phyloP scores from a whole-genome alignment of 163 green algal genomes.

The Chlorella variabilis region DNA sequence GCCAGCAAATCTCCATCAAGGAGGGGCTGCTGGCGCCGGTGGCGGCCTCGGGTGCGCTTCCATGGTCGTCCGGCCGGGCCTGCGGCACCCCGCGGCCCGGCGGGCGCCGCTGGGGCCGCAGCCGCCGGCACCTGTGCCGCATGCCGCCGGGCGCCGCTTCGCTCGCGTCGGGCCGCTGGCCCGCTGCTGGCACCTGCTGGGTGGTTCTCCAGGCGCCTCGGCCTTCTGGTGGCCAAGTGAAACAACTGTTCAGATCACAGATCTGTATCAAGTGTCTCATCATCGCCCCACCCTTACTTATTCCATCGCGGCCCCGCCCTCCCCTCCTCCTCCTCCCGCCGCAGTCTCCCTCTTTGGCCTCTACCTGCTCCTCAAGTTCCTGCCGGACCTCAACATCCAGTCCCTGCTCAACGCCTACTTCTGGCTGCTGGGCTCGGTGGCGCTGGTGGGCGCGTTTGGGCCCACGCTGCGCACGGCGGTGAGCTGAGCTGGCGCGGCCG shows the following conservation, averaged over 20 bases:
- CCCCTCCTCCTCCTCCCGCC: background rate
- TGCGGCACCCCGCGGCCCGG: background rate
- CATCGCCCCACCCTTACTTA: too few species aligned
- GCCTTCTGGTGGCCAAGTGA: too few species aligned
- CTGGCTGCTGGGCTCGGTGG: conserved; percentile 73
- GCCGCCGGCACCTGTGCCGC: too few species aligned
- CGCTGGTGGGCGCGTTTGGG: conserved; percentile 53
- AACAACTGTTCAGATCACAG: too few species aligned
- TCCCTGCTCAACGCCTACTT: conserved; percentile 82
- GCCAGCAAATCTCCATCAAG: conserved; percentile 75
- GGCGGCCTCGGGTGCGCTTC: conserved; percentile 54
- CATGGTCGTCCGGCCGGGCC: too few species aligned
- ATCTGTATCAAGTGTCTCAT: too few species aligned
- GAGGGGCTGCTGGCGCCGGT: conserved; percentile 71
- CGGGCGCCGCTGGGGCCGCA: background rate
- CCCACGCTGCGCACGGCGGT: conserved; percentile 44
- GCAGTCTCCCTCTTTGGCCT: conserved; percentile 57
- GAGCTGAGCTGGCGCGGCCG: background rate
- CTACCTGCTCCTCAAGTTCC: conserved; percentile 70
- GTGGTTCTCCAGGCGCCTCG: too few species aligned
- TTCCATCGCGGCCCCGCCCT: too few species aligned
- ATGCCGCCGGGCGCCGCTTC: too few species aligned
- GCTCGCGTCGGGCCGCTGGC: too few species aligned
- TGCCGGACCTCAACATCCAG: conserved; percentile 70
- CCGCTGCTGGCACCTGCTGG: too few species aligned